These are phyloP conservation scores for Picea glauca DNA, from an alignment of 75 land plant species.

Conservation along the genomic window DNA sequence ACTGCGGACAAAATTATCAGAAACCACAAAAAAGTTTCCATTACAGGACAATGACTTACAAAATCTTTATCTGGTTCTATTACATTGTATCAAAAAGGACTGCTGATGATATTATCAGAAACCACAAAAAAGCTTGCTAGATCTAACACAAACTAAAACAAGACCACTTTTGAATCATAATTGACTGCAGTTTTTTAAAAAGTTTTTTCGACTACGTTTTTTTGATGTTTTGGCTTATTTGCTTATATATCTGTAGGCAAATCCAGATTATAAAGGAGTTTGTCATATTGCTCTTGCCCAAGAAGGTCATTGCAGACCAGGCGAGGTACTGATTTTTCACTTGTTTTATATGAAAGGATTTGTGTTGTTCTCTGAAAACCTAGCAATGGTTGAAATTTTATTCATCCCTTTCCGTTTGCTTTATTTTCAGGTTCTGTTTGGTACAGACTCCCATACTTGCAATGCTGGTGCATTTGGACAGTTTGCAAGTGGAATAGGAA, in stretches of 20 bases:
- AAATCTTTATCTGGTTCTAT: too few relatives aligned
- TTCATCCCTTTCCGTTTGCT: neutral
- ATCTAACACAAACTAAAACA: too few relatives aligned
- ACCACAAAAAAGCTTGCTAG: too few relatives aligned
- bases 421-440: conserved; percentile 67
- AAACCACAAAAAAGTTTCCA: too few relatives aligned
- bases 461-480: conserved; percentile 98
- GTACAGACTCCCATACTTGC: conserved; percentile 97
- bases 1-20: too few relatives aligned
- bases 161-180: too few relatives aligned
- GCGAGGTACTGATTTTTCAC: conserved; percentile 59
- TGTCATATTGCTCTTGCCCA: conserved; percentile 98
- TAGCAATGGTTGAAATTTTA: neutral
- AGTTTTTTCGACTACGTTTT: neutral
- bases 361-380: neutral
- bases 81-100: too few relatives aligned
- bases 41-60: too few relatives aligned
- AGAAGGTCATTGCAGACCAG: conserved; percentile 98
- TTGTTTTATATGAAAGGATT: neutral
- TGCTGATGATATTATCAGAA: too few relatives aligned
- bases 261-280: conserved; percentile 98
- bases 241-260: conserved; percentile 40
- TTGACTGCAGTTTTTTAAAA: neutral
- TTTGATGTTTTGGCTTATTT: conserved; percentile 5
- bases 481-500: conserved; percentile 99